These are phyloP conservation scores for Plasmopara muralis DNA, from an alignment of 352 stramenopile species.

Conservation along the genomic window DNA sequence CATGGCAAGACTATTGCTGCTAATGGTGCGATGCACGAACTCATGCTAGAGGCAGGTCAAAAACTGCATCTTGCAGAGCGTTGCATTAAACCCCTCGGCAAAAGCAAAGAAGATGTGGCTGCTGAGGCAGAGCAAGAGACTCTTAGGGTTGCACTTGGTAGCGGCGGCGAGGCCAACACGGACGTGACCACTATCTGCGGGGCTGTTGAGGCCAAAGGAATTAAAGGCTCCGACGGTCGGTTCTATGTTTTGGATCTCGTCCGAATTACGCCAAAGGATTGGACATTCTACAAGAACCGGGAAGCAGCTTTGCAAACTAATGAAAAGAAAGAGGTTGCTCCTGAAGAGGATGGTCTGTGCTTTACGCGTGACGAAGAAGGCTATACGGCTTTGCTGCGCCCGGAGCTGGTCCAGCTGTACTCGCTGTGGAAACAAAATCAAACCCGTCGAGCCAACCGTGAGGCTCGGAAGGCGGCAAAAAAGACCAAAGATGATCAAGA, in stretches of 20 bases:
- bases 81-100: conserved; percentile 69
- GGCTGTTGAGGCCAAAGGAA: conserved; percentile 94
- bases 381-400: conserved; percentile 86
- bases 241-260: conserved; percentile 95
- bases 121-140: conserved; percentile 32
- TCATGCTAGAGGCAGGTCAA: conserved; percentile 77
- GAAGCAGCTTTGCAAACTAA: conserved; percentile 14
- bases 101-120: conserved; percentile 34
- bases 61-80: conserved; percentile 88
- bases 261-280: conserved; percentile 91
- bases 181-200: conserved; percentile 76
- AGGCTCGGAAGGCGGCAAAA: conserved; percentile 47
- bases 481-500: conserved; percentile 27
- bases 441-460: conserved; percentile 44
- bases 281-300: conserved; percentile 83
- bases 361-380: conserved; percentile 81
- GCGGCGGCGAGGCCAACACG: conserved; percentile 46
- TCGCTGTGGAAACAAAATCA: conserved; percentile 88
- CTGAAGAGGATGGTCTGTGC: conserved; percentile 39
- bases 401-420: conserved; percentile 90
- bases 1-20: conserved; percentile 81
- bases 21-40: conserved; percentile 90
- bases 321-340: conserved; percentile 20
- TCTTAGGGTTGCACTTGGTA: conserved; percentile 19
- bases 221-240: conserved; percentile 89